These are phyloP conservation scores for Millerozyma acaciae DNA, from an alignment of 805 yeast genomes.

Conservation along the genomic window DNA sequence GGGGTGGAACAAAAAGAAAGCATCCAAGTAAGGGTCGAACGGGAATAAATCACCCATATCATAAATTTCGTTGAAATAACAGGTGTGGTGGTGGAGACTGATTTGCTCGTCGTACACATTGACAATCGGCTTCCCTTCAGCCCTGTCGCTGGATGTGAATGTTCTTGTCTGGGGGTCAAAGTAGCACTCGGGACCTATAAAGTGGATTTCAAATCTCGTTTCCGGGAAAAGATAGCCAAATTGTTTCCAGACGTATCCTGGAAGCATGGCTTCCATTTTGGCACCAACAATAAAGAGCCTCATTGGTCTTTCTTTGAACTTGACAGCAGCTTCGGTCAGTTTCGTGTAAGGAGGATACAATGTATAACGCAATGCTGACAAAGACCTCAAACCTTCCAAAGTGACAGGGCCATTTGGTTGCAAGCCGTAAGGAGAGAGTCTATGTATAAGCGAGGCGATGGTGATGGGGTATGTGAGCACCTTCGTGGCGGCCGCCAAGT, in stretches of 20 bases:
- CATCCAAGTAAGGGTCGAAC: constrained; percentile 93
- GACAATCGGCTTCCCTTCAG: constrained; percentile 58
- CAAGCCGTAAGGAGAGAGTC: constrained; percentile 77
- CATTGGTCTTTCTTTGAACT: constrained; percentile 80
- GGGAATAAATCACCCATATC: constrained; percentile 95
- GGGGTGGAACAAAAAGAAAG: constrained; percentile 93
- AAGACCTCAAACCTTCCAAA: constrained; percentile 86
- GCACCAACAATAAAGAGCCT: constrained; percentile 89
- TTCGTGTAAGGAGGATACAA: constrained; percentile 62
- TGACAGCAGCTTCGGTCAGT: constrained; percentile 45
- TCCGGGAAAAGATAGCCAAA: constrained; percentile 81
- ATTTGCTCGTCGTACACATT: constrained; percentile 72
- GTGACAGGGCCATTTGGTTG: constrained; percentile 85
- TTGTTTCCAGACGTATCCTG: constrained; percentile 95
- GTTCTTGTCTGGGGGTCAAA: constrained; percentile 65
- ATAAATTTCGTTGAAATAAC: constrained; percentile 86
- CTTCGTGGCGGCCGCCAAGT: constrained; percentile 91
- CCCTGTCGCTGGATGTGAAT: constrained; percentile 52
- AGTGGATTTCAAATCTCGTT: constrained; percentile 78
- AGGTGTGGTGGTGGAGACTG: constrained; percentile 78
- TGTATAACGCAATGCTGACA: constrained; percentile 89
- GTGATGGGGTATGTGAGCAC: constrained; percentile 92
- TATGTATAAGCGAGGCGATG: constrained; percentile 77
- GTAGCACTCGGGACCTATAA: constrained; percentile 89
- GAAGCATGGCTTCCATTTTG: constrained; percentile 88